phyloP scores from a whole-genome alignment of 352 stramenopile genomes.

The Globisporangium viniferum region DNA sequence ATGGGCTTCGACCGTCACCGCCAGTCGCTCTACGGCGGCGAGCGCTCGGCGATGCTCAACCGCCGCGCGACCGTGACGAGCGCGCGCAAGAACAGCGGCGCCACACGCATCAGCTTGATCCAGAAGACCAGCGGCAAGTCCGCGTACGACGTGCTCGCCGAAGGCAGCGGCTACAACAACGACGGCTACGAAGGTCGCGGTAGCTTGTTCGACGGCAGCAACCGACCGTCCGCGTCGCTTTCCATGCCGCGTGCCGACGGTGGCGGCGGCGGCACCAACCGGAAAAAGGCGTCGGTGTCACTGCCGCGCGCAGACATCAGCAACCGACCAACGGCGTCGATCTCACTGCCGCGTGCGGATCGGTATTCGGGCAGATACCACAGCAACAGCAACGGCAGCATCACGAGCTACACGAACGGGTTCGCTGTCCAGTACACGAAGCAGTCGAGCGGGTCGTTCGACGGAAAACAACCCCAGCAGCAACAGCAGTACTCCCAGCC shows the following conservation, averaged over 20 bases:
- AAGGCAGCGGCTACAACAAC: slow-evolving; percentile 1
- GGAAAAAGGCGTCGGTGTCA: not conserved
- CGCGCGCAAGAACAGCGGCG: slow-evolving; percentile 17
- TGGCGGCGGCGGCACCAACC: not conserved
- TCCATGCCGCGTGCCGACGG: slow-evolving; percentile 1
- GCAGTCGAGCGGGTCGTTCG: slow-evolving; percentile 6
- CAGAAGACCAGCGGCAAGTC: slow-evolving; percentile 19
- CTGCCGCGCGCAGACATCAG: slow-evolving; percentile 3
- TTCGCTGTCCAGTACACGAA: not conserved
- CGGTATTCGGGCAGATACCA: not conserved
- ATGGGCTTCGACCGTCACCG: slow-evolving; percentile 19
- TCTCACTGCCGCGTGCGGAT: slow-evolving; percentile 6
- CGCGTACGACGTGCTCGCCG: slow-evolving; percentile 20
- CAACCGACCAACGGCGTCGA: slow-evolving; percentile 1
- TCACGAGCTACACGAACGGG: slow-evolving; percentile 1
- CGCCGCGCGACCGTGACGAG: slow-evolving; percentile 17
- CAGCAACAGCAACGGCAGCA: slow-evolving; percentile 12
- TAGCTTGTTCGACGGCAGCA: slow-evolving; percentile 15
- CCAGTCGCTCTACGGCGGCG: slow-evolving; percentile 19
- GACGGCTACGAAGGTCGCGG: slow-evolving; percentile 14
- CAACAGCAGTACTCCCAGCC: not conserved
- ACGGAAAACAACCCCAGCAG: slow-evolving; percentile 3
- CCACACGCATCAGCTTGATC: slow-evolving; percentile 14
- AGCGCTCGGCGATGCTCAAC: slow-evolving; percentile 18
- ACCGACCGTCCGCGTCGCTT: slow-evolving; percentile 3